These are phyloP conservation scores for Aspergillus fumigatus DNA, from an alignment of 2,329 filamentous ascomycete species.

Conservation along the genomic window DNA sequence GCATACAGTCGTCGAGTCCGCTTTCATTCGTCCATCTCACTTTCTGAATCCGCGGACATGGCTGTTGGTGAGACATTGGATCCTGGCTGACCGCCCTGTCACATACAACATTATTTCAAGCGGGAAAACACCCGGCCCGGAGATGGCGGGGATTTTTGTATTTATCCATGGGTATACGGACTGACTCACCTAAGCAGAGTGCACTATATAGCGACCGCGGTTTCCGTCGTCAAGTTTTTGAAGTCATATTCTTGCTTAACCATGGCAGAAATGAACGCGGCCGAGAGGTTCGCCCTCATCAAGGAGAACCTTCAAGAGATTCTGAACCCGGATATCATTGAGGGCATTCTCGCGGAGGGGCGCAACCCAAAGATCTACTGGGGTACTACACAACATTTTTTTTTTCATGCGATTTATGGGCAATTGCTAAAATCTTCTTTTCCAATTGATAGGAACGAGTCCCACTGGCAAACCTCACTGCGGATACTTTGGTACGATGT, in stretches of 20 bases:
- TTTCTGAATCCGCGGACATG: neutral
- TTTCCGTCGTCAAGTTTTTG: neutral
- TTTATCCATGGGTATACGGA: neutral
- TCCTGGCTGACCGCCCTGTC: neutral
- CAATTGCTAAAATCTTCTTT: constrained; percentile 4
- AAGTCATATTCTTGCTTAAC: neutral
- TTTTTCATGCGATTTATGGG: constrained; percentile 21
- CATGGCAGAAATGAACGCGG: constrained; percentile 1
- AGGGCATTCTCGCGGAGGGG: constrained; percentile 25
- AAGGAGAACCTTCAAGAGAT: constrained; percentile 75
- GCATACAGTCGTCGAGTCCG: neutral
- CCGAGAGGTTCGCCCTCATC: constrained; percentile 65
- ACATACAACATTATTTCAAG: neutral
- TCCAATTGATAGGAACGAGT: constrained; percentile 51
- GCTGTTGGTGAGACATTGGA: neutral
- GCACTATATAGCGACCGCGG: neutral
- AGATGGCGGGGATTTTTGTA: neutral
- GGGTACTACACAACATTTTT: constrained; percentile 18
- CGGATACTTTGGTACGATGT: constrained; percentile 62
- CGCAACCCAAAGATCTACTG: constrained; percentile 31
- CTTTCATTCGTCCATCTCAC: neutral
- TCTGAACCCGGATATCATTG: constrained; percentile 61
- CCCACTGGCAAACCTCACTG: constrained; percentile 84
- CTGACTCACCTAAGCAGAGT: neutral
- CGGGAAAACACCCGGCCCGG: neutral